Percentiles rank a stretch among this genome's conserved stretches.
These are phyloP conservation scores for Phytophthora tubulina DNA, from an alignment of 352 stramenopile genomes.

Conservation along the genomic window DNA sequence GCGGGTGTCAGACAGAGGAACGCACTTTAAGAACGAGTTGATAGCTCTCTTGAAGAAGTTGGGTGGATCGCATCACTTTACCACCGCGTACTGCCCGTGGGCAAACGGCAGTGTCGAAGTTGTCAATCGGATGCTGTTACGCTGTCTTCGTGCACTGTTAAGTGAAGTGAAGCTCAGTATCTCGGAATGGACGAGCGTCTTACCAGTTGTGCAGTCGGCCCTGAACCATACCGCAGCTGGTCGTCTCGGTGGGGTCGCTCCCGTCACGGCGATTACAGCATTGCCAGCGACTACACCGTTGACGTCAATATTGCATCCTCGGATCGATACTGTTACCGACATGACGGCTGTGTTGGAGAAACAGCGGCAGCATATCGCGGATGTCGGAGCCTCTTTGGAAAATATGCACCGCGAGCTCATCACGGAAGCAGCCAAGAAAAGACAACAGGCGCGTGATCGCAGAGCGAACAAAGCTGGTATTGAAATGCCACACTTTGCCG, in stretches of 20 bases:
- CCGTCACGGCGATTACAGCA: conserved; percentile 11
- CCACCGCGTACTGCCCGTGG: conserved; percentile 40
- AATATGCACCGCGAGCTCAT: background rate
- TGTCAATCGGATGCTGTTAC: conserved; percentile 37
- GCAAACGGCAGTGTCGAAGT: conserved; percentile 48
- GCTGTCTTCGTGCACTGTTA: background rate
- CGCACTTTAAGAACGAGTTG: conserved; percentile 47
- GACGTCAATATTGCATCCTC: background rate
- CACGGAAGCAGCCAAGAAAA: background rate
- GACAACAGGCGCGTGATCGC: background rate
- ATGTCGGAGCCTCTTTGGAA: background rate
- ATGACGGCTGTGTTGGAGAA: background rate
- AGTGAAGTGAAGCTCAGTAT: background rate
- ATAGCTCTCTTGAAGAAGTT: conserved; percentile 18
- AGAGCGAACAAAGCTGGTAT: background rate
- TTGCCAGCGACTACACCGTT: conserved; percentile 1
- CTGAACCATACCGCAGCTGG: background rate
- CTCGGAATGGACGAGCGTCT: background rate
- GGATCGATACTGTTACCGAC: background rate
- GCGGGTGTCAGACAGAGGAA: conserved; percentile 43
- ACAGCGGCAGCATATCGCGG: background rate
- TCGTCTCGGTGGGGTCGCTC: background rate
- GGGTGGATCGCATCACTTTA: conserved; percentile 35
- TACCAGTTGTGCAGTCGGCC: background rate
- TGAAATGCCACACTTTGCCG: background rate